phyloP scores from a whole-genome alignment of 768 basidiomycete genomes.

The Hericium alpestre region DNA sequence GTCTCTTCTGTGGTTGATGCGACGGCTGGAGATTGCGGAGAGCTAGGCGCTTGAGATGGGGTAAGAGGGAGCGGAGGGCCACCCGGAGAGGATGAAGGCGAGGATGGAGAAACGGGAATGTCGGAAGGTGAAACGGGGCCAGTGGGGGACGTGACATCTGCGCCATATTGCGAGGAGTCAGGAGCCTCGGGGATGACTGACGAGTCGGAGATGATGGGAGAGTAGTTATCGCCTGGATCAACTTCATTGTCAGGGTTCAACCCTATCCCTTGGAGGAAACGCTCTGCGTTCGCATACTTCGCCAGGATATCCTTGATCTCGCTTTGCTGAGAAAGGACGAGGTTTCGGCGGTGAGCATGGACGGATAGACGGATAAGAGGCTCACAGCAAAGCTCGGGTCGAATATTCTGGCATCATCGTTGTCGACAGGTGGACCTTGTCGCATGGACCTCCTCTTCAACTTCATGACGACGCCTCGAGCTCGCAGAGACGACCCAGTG shows the following conservation, averaged over 20 bases:
- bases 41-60: background rate
- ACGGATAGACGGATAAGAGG: too few relatives aligned
- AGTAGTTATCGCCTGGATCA: constrained; percentile 13
- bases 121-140: constrained; percentile 4
- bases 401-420: constrained; percentile 10
- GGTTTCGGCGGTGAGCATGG: too few relatives aligned
- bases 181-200: constrained; percentile 3
- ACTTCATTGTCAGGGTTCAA: constrained; percentile 21
- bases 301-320: constrained; percentile 17
- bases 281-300: constrained; percentile 22
- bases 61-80: background rate
- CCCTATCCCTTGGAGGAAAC: constrained; percentile 21
- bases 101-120: background rate
- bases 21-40: background rate
- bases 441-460: background rate
- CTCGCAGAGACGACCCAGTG: background rate
- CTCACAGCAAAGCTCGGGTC: constrained; percentile 10
- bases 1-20: background rate
- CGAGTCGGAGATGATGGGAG: constrained; percentile 15
- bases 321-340: constrained; percentile 11
- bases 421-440: background rate
- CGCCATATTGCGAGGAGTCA: background rate
- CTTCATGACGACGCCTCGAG: background rate
- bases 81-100: background rate
- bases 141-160: constrained; percentile 3